Evolutionary conservation across 2,329 filamentous ascomycete species (phyloP), one percentile per base, ranked within the genome.

Genomic region (Colletotrichum sp.): DNA sequence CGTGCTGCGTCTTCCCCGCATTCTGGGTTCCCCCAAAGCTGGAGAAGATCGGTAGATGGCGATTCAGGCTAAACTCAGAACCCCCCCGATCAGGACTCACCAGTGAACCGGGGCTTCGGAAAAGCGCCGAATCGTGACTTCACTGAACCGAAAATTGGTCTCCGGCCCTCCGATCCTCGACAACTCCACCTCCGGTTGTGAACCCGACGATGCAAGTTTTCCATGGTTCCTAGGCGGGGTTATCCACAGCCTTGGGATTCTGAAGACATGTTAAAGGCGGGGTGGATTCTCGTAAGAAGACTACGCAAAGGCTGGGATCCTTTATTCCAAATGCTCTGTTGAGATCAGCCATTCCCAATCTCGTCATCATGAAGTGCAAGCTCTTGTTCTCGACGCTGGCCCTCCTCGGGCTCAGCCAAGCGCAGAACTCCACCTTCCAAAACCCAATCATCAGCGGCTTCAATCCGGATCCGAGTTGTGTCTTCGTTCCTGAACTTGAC

Each of bases 371-470:
- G 71, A 48, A 12, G 16, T 1, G 1, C 16, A 6, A 7, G 2
- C 28, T 60, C 1, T 4, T 71, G 27, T 12, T 3, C 15, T 61
- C 34, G 3, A 15, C 30, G 7, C 4, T 34, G 10, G 67, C 36
- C 36, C 25, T 71, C 27, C 8, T 43, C 25, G 67, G 72, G 10
- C 7, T 62, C 3, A 13, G 22, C 61, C 67, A 55, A 3, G 72
- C 72, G 8, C 48, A 71, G 10, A 82, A 81, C 74, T 80, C 80
- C 4, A 81, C 79, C 7, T 80, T 78, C 73, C 68, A 78, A 52
- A 90, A 89, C 78, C 88, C 88, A 0, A 84, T 89, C 7, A 81
- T 90, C 5, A 86, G 88, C 5, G 88, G 88, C 7, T 89, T 86
- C 81, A 85, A 89, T 77, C 86, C 88, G 0, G 88, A 90, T 78